Evolutionary conservation across 345 rosid genomes (phyloP).

Genomic region (Streptanthus diversifolius): DNA sequence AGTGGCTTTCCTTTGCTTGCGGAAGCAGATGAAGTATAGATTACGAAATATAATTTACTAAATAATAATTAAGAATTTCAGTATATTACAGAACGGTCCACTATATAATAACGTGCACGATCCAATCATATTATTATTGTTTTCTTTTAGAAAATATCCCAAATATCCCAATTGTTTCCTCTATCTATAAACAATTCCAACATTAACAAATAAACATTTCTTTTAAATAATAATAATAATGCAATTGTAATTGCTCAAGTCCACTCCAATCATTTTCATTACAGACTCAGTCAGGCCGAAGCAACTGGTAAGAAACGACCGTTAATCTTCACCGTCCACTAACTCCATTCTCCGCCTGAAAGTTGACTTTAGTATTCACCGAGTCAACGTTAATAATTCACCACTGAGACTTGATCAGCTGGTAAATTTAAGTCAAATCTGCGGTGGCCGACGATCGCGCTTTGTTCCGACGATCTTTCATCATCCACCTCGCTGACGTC

Average conservation of each 20-base stretch:
- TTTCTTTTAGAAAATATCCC: neutral
- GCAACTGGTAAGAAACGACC: constrained; percentile 26
- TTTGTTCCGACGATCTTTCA: constrained; percentile 30
- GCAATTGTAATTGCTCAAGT: constrained; percentile 17
- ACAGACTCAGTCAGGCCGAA: constrained; percentile 32
- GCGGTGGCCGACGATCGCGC: constrained; percentile 36
- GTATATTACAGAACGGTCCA: constrained; percentile 15
- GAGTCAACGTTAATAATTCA: constrained; percentile 31
- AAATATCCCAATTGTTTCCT: constrained; percentile 24
- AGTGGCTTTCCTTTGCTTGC: constrained; percentile 40
- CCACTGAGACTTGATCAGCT: constrained; percentile 34
- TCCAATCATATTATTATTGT: constrained; percentile 25
- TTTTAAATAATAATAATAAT: constrained; percentile 7
- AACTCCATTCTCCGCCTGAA: neutral
- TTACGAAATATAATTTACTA: constrained; percentile 8
- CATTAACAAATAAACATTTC: constrained; percentile 31
- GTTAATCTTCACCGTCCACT: constrained; percentile 27
- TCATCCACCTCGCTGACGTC: constrained; percentile 25
- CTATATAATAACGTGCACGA: constrained; percentile 29
- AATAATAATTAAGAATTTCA: neutral
- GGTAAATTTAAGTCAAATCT: constrained; percentile 70
- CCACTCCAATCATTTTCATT: constrained; percentile 40
- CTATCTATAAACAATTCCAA: constrained; percentile 33
- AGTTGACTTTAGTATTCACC: constrained; percentile 21
- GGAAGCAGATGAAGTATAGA: constrained; percentile 32